phyloP scores from a whole-genome alignment of 768 basidiomycete species.

The Xerocomus potaroensis region DNA sequence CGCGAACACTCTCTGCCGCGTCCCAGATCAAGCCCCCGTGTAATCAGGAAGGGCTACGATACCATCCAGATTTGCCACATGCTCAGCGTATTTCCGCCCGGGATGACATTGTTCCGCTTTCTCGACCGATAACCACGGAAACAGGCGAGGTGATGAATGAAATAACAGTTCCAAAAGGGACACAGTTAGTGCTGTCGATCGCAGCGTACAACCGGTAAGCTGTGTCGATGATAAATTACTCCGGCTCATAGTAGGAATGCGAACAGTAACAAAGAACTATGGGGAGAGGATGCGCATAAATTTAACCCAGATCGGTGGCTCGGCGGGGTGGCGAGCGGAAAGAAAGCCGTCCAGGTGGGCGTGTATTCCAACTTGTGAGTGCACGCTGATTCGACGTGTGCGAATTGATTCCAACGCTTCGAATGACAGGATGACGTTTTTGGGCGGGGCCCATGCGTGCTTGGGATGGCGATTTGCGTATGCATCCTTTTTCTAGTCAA shows the following conservation, averaged over 20 bases:
- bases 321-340: slow-evolving; percentile 8
- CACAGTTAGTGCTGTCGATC: neutral
- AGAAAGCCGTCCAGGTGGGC: slow-evolving; percentile 19
- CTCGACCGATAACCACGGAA: neutral
- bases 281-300: slow-evolving; percentile 29
- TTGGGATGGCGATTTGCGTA: neutral
- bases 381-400: neutral
- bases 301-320: slow-evolving; percentile 30
- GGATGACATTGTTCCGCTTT: neutral
- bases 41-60: neutral
- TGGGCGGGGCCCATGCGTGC: neutral
- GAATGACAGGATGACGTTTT: neutral
- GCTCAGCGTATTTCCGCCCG: neutral
- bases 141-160: neutral
- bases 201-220: neutral
- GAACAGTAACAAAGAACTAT: slow-evolving; percentile 22
- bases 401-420: neutral
- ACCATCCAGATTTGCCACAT: neutral
- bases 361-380: slow-evolving; percentile 29
- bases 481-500: neutral
- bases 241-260: neutral
- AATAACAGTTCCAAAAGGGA: neutral
- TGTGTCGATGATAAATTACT: neutral
- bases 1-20: neutral
- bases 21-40: neutral